Evolutionary conservation across 139 green algal genomes (phyloP).

Genomic region (Chlorella vulgaris): DNA sequence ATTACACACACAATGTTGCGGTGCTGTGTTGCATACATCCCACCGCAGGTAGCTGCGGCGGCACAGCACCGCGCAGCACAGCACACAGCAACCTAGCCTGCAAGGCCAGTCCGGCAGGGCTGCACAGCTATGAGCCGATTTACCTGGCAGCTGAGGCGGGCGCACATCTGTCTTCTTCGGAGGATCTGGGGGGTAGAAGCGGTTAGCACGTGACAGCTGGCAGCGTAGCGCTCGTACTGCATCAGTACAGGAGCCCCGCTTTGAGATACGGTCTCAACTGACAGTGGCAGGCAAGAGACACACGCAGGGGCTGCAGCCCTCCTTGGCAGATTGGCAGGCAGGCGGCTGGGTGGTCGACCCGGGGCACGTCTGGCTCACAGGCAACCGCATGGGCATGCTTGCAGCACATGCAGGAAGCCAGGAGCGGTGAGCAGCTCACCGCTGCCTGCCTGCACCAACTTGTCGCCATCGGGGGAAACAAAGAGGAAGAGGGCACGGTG

Average conservation of each 20-base stretch:
- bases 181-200: conserved; percentile 73
- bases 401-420: background rate
- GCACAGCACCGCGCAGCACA: no score
- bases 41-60: no score
- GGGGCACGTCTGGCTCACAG: no score
- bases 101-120: background rate
- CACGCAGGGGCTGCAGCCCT: no score
- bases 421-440: no score
- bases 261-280: background rate
- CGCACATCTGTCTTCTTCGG: conserved; percentile 42
- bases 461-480: conserved; percentile 61
- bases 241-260: background rate
- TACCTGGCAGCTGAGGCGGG: conserved; percentile 38
- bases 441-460: conserved; percentile 46
- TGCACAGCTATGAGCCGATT: background rate
- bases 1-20: background rate
- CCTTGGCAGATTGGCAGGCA: no score
- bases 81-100: background rate
- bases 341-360: no score
- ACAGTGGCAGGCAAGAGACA: conserved; percentile 30
- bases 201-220: conserved; percentile 79
- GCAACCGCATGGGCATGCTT: background rate
- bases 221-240: conserved; percentile 77
- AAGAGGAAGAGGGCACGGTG: conserved; percentile 78
- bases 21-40: background rate